Conservation (phyloP, 352 stramenopile genomes). For the Phytophthora pini region DNA sequence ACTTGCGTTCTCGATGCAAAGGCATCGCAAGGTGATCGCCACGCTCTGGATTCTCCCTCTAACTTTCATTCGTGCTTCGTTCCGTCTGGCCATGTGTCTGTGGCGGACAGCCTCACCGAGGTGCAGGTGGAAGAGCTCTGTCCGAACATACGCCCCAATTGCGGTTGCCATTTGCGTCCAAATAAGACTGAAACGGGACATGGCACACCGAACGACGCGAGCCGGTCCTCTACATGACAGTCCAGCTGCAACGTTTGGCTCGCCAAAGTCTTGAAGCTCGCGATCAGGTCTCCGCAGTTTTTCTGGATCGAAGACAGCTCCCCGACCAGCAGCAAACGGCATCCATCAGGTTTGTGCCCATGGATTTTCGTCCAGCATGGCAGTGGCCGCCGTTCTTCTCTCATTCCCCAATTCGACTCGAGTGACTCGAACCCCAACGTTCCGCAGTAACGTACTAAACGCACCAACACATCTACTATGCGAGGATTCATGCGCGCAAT, state of each 20-base stretch:
- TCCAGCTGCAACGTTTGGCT: slow-evolving; percentile 14
- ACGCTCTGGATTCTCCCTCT: slow-evolving; percentile 29
- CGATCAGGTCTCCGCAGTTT: slow-evolving; percentile 31
- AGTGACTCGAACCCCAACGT: slow-evolving; percentile 26
- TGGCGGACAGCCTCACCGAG: slow-evolving; percentile 9
- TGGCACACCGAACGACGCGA: slow-evolving; percentile 6
- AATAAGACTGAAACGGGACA: slow-evolving; percentile 5
- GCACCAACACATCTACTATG: slow-evolving; percentile 43
- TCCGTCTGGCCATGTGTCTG: slow-evolving; percentile 28
- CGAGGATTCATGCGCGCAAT: slow-evolving; percentile 72
- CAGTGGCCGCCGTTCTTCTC: not conserved
- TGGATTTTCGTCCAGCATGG: slow-evolving; percentile 17
- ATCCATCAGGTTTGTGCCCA: slow-evolving; percentile 14
- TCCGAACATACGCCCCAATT: slow-evolving; percentile 23
- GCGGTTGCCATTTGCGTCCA: not conserved
- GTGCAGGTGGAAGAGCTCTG: slow-evolving; percentile 2
- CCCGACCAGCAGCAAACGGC: slow-evolving; percentile 14
- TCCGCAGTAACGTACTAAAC: slow-evolving; percentile 23
- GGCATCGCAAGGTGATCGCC: slow-evolving; percentile 8
- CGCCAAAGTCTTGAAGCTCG: slow-evolving; percentile 24
- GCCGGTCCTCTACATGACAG: slow-evolving; percentile 21
- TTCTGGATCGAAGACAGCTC: slow-evolving; percentile 23
- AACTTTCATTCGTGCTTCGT: slow-evolving; percentile 28
- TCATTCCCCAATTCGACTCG: slow-evolving; percentile 46
- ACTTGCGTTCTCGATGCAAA: slow-evolving; percentile 10